These are phyloP conservation scores for Microcyclospora pomicola DNA, from an alignment of 2,329 filamentous ascomycete species.

Conservation along the genomic window DNA sequence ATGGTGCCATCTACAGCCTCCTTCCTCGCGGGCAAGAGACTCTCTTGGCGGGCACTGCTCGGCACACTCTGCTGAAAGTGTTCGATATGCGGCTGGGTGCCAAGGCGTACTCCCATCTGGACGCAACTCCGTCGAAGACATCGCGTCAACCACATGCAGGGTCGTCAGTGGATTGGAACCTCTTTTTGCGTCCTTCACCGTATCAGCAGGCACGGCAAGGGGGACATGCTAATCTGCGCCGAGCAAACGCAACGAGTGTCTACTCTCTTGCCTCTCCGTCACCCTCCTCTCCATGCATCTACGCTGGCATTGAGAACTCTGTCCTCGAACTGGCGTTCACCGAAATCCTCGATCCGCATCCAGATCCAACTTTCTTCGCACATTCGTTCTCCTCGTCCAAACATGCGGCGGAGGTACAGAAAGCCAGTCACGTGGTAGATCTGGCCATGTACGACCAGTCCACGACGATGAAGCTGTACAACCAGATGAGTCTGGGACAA, in stretches of 20 bases:
- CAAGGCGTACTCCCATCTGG: conserved; percentile 19
- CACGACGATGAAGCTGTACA: conserved; percentile 24
- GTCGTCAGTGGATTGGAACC: conserved; percentile 26
- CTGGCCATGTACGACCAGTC: conserved; percentile 35
- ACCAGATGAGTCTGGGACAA: no score
- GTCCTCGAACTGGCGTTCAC: conserved; percentile 32
- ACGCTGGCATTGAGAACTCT: conserved; percentile 34
- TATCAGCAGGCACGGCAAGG: conserved; percentile 7
- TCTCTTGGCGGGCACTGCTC: conserved; percentile 42
- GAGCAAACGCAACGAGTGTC: conserved; percentile 23
- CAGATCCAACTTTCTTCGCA: conserved; percentile 27
- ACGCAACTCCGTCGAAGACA: conserved; percentile 5
- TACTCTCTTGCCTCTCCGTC: conserved; percentile 37
- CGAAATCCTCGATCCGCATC: conserved; percentile 27
- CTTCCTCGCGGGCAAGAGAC: conserved; percentile 42
- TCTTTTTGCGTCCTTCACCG: conserved; percentile 29
- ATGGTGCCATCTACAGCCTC: conserved; percentile 45
- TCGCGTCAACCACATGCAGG: neutral
- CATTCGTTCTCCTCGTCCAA: neutral
- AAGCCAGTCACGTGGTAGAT: conserved; percentile 20
- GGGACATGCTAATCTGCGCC: conserved; percentile 8
- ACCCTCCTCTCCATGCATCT: conserved; percentile 30
- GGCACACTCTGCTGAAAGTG: conserved; percentile 46
- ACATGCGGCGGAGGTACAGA: neutral
- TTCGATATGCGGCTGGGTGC: conserved; percentile 44